phyloP scores from a whole-genome alignment of 176 grass and related monocot species.

The Oryza brachyantha region DNA sequence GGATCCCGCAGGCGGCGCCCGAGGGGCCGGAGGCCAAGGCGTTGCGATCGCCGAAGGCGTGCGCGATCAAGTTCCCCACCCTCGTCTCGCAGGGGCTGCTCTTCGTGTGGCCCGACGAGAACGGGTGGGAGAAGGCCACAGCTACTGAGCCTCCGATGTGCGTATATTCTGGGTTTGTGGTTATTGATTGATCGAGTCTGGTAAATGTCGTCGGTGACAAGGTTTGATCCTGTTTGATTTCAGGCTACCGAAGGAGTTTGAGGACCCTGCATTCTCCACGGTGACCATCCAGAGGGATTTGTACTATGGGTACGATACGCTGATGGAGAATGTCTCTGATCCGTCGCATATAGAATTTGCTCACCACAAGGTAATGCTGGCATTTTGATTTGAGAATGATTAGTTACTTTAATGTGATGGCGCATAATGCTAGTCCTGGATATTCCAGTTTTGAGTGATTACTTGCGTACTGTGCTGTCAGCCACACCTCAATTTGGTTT shows the following conservation, averaged over 20 bases:
- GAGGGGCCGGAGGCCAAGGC: constrained; percentile 71
- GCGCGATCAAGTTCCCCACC: constrained; percentile 77
- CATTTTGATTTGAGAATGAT: neutral
- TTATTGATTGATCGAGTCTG: neutral
- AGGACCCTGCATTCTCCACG: constrained; percentile 76
- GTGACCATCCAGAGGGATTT: constrained; percentile 94
- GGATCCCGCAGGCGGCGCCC: constrained; percentile 74
- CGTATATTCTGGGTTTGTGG: neutral
- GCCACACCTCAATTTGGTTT: neutral
- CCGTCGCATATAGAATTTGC: constrained; percentile 97
- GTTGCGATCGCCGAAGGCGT: constrained; percentile 51
- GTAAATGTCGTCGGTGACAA: neutral
- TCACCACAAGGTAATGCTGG: constrained; percentile 77
- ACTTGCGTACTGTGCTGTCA: neutral
- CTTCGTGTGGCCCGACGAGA: constrained; percentile 96
- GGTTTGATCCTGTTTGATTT: constrained; percentile 14
- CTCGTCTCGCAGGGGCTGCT: constrained; percentile 84
- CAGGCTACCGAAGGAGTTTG: constrained; percentile 89
- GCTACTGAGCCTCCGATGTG: constrained; percentile 83
- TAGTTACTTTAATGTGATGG: neutral
- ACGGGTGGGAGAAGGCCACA: constrained; percentile 75
- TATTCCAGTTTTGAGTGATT: too few species aligned
- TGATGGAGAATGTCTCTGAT: constrained; percentile 99
- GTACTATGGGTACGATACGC: constrained; percentile 89
- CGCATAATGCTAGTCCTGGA: neutral